A percentile compares a stretch with the other conserved stretches of the same genome.
Conservation (phyloP, 2,329 filamentous ascomycete species). For the Penicillium nordicum region DNA sequence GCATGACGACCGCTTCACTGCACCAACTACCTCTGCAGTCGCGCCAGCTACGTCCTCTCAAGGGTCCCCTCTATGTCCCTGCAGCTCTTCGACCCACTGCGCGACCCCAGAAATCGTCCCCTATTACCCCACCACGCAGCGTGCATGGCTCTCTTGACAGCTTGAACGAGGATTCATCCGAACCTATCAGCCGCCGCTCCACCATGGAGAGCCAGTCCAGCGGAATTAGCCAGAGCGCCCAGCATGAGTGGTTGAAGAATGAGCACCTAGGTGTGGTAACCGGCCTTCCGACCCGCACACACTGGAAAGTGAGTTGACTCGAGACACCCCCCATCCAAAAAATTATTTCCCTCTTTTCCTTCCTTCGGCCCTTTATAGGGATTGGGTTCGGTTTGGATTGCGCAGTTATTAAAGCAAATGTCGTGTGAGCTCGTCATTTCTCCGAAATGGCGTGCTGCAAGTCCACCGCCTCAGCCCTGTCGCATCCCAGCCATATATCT, state of each 20-base stretch:
- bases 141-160: slow-evolving; percentile 55
- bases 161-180: slow-evolving; percentile 36
- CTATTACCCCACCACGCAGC: slow-evolving; percentile 51
- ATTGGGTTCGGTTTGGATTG: slow-evolving; percentile 10
- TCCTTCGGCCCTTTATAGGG: slow-evolving; percentile 19
- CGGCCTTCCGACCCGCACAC: slow-evolving; percentile 59
- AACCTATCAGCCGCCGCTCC: slow-evolving; percentile 37
- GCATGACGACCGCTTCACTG: slow-evolving; percentile 36
- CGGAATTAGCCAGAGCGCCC: slow-evolving; percentile 47
- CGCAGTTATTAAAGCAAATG: slow-evolving; percentile 19
- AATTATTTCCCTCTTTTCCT: background rate
- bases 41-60: slow-evolving; percentile 57
- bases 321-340: too few relatives aligned
- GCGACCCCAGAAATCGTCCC: slow-evolving; percentile 45
- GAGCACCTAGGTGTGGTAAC: slow-evolving; percentile 55
- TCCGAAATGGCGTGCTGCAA: slow-evolving; percentile 26
- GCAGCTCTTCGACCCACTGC: slow-evolving; percentile 61
- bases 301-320: slow-evolving; percentile 58
- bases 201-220: slow-evolving; percentile 42
- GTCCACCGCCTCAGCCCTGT: background rate
- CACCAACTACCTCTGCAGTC: slow-evolving; percentile 44
- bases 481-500: background rate
- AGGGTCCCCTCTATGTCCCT: slow-evolving; percentile 61
- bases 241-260: slow-evolving; percentile 52
- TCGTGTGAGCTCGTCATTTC: slow-evolving; percentile 24